phyloP scores from a whole-genome alignment of 805 yeast genomes.

The Lipomyces spencermartinsiae region DNA sequence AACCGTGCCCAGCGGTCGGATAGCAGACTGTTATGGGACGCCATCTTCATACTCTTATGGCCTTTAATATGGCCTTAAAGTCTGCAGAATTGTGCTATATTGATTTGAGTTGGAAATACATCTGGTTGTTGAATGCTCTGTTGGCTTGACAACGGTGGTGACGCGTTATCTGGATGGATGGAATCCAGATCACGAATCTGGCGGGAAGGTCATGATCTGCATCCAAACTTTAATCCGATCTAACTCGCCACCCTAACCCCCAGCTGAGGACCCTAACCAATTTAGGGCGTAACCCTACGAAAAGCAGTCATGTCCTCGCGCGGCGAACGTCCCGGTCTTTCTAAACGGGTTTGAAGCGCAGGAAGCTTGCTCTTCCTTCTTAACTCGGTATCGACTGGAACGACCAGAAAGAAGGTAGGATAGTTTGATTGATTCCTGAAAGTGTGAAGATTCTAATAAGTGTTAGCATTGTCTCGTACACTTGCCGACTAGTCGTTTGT shows the following conservation, averaged over 20 bases:
- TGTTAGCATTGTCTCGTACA: slow-evolving; percentile 35
- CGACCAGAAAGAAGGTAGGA: slow-evolving; percentile 43
- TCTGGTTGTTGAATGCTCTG: background rate
- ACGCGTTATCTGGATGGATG: background rate
- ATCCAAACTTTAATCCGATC: background rate
- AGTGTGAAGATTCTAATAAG: background rate
- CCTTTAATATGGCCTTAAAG: background rate
- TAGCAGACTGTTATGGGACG: slow-evolving; percentile 1
- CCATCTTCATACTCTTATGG: background rate
- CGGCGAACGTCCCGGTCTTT: background rate
- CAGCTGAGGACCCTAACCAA: too few species aligned
- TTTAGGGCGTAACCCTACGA: background rate
- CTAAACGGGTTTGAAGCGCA: background rate
- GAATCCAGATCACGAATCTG: background rate
- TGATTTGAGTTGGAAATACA: background rate
- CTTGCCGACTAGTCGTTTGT: slow-evolving; percentile 49
- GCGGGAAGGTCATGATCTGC: background rate
- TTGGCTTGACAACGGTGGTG: background rate
- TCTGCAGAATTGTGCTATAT: background rate
- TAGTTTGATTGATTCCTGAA: background rate
- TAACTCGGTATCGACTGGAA: slow-evolving; percentile 26
- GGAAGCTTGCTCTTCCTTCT: background rate
- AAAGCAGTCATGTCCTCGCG: background rate
- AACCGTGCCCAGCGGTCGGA: slow-evolving; percentile 17
- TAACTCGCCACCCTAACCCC: background rate